Evolutionary conservation across 106 monocot species (phyloP).

Genomic region (Agapanthus africanus): DNA sequence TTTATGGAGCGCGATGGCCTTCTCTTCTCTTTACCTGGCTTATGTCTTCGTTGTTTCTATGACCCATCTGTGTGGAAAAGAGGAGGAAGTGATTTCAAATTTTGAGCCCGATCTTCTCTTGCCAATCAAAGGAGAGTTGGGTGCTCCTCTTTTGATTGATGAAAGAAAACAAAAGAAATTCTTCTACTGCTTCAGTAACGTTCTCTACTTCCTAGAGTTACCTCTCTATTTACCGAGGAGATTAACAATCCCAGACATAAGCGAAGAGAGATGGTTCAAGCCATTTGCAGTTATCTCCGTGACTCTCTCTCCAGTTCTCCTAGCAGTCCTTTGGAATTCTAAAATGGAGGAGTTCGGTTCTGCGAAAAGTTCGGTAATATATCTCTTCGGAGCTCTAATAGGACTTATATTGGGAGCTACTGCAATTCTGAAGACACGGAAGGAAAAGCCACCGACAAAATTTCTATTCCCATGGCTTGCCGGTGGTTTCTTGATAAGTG

Average conservation of each 20-base stretch:
- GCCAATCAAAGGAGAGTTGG: slow-evolving; percentile 1
- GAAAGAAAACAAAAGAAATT: not conserved
- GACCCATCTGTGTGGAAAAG: slow-evolving; percentile 12
- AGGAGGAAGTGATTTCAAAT: not conserved
- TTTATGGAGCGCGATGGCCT: slow-evolving; percentile 26
- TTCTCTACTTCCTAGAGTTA: slow-evolving; percentile 22
- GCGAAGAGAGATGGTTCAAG: slow-evolving; percentile 44
- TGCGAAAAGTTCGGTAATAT: not conserved
- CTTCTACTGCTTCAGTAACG: not conserved
- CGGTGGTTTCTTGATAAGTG: slow-evolving; percentile 56
- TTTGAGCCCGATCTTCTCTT: not conserved
- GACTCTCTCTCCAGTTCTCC: slow-evolving; percentile 27
- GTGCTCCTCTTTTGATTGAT: slow-evolving; percentile 15
- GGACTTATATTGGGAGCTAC: slow-evolving; percentile 23
- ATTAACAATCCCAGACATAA: slow-evolving; percentile 49
- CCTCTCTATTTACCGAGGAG: slow-evolving; percentile 45
- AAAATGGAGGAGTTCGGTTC: slow-evolving; percentile 1
- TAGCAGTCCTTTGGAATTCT: slow-evolving; percentile 25
- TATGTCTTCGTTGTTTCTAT: slow-evolving; percentile 35
- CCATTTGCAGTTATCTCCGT: slow-evolving; percentile 40
- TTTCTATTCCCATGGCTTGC: slow-evolving; percentile 40
- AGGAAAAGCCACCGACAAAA: slow-evolving; percentile 23
- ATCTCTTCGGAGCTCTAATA: not conserved
- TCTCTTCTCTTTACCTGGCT: slow-evolving; percentile 34
- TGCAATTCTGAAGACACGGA: slow-evolving; percentile 25